These are phyloP conservation scores for Calonectria multiphialidica DNA, from an alignment of 2,329 filamentous ascomycete genomes.

Conservation along the genomic window DNA sequence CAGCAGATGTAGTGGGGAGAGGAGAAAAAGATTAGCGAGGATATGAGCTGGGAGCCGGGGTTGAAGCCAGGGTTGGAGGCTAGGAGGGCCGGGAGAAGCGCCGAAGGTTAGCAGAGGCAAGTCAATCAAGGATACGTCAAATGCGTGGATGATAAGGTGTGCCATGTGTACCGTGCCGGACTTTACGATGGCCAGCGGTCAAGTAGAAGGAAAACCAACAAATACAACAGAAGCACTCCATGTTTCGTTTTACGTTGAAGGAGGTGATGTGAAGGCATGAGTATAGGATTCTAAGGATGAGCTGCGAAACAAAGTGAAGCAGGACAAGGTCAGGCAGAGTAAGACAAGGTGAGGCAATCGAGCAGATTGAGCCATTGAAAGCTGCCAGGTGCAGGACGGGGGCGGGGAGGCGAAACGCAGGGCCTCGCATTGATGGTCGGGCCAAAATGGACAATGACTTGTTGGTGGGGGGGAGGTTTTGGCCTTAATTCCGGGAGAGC, in stretches of 20 bases:
- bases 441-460: neutral
- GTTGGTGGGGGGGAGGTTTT: neutral
- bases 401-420: conserved; percentile 3
- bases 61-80: neutral
- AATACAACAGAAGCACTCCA: conserved; percentile 9
- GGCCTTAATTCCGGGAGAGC: neutral
- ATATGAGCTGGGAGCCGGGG: neutral
- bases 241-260: conserved; percentile 22
- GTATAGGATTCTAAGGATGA: conserved; percentile 4
- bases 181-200: neutral
- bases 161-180: neutral
- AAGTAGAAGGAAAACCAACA: neutral
- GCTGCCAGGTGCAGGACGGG: neutral
- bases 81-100: neutral
- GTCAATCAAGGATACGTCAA: neutral
- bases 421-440: conserved; percentile 5
- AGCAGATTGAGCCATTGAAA: neutral
- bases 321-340: neutral
- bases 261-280: conserved; percentile 10
- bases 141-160: neutral
- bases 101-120: neutral
- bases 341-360: neutral
- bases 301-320: neutral
- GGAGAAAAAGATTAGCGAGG: neutral
- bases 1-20: conserved; percentile 11